Evolutionary conservation across 192 early-diverging fungal species (phyloP), one percentile per base, ranked within the genome.

Genomic region (Phlyctochytrium planicorne): DNA sequence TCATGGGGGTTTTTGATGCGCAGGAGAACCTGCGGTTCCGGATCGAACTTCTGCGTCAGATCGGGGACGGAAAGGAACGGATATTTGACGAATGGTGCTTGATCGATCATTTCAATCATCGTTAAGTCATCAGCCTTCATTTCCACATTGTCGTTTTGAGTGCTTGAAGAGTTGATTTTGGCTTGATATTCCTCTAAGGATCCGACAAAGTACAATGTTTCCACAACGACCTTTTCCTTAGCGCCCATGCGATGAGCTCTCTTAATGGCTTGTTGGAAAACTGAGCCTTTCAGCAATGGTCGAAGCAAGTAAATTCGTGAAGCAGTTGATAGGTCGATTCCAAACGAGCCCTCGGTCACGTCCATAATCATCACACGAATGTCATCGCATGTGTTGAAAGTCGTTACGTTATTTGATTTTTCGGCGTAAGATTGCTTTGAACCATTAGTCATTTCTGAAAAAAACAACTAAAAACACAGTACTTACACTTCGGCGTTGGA

Each of bases 221-320:
- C 86, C 2, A 89, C 84, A 75, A 78, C 77, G 0, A 90, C 85
- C 3, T 83, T 79, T 12, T 75, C 66, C 0, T 52, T 80, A 67
- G 90, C 90, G 3, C 93, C 93, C 24, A 94, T 84, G 31, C 93
- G 77, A 63, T 93, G 91, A 0, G 93, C 93, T 2, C 93, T 86
- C 70, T 92, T 93, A 69, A 94, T 89, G 0, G 93, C 93, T 63
- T 94, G 93, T 27, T 86, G 81, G 70, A 90, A 88, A 59, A 84
- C 85, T 0, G 84, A 90, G 0, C 82, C 70, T 63, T 88, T 76
- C 90, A 88, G 91, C 20, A 92, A 87, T 0, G 90, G 73, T 1
- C 62, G 60, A 2, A 63, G 3, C 32, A 79, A 76, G 34, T 67
- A 79, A 34, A 74, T 64, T 60, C 89, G 81, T 2, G 88, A 85